phyloP scores from a whole-genome alignment of 345 rosid species.

The Lepidium africanum region DNA sequence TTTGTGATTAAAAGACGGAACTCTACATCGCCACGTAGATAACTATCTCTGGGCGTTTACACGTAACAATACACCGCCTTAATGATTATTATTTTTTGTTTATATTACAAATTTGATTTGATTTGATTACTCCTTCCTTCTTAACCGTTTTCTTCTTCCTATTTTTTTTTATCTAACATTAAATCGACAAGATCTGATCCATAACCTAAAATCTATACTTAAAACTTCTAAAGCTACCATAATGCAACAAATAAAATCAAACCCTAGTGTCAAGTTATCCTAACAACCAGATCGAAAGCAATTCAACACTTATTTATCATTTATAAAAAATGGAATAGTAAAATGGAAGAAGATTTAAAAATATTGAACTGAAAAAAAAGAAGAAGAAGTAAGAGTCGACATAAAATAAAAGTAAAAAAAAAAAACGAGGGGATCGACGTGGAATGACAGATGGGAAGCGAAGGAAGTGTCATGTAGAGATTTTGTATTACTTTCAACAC shows the following conservation, averaged over 20 bases:
- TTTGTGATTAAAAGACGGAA: background rate
- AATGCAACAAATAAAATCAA: too few relatives aligned
- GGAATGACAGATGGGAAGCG: background rate
- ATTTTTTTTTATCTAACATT: too few relatives aligned
- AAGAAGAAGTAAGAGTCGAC: background rate
- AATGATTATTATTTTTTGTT: background rate
- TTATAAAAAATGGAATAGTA: too few relatives aligned
- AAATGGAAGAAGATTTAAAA: too few relatives aligned
- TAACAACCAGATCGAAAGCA: too few relatives aligned
- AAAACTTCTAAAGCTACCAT: too few relatives aligned
- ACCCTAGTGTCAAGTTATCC: too few relatives aligned
- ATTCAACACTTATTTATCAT: too few relatives aligned
- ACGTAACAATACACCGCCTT: slow-evolving; percentile 14
- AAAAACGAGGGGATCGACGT: slow-evolving; percentile 15
- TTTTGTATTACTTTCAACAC: slow-evolving; percentile 27
- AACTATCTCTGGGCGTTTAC: background rate
- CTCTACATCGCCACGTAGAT: background rate
- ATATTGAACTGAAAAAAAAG: too few relatives aligned
- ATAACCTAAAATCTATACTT: too few relatives aligned
- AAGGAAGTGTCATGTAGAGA: slow-evolving; percentile 21
- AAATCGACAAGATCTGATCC: too few relatives aligned
- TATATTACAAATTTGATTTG: background rate
- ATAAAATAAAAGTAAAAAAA: background rate
- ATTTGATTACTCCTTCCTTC: background rate
- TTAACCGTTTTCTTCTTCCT: background rate